phyloP scores from a whole-genome alignment of 495 filamentous ascomycete species.

The Daldinia decipiens region DNA sequence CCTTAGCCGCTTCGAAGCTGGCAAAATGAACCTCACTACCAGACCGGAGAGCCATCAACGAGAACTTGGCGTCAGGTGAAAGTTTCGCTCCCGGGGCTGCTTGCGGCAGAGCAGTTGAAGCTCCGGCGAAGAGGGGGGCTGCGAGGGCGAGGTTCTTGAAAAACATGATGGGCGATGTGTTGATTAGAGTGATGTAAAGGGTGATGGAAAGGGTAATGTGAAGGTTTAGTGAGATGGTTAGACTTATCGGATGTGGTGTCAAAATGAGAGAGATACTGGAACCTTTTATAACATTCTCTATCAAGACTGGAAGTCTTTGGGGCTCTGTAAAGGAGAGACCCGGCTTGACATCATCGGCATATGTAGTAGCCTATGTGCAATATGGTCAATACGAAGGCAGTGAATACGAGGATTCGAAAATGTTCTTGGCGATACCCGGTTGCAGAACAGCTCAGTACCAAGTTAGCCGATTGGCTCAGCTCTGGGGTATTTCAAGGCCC shows the following conservation, averaged over 20 bases:
- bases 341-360: slow-evolving; percentile 18
- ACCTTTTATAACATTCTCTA: background rate
- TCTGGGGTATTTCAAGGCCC: slow-evolving; percentile 14
- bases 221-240: no score
- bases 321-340: background rate
- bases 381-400: slow-evolving; percentile 9
- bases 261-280: background rate
- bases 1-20: slow-evolving; percentile 54
- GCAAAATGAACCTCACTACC: slow-evolving; percentile 58
- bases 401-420: slow-evolving; percentile 16
- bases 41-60: slow-evolving; percentile 60
- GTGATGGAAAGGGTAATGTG: background rate
- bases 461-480: slow-evolving; percentile 13
- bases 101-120: slow-evolving; percentile 19
- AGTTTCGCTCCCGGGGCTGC: slow-evolving; percentile 1
- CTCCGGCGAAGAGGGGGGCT: slow-evolving; percentile 15
- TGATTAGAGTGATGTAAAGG: background rate
- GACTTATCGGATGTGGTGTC: background rate
- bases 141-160: slow-evolving; percentile 19
- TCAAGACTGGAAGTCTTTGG: background rate
- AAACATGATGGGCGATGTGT: slow-evolving; percentile 16
- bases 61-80: slow-evolving; percentile 47
- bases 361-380: background rate
- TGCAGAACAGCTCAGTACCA: background rate
- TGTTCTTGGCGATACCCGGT: slow-evolving; percentile 23